Evolutionary conservation across 192 early-diverging fungal species (phyloP).

Genomic region (Linnemannia elongata): DNA sequence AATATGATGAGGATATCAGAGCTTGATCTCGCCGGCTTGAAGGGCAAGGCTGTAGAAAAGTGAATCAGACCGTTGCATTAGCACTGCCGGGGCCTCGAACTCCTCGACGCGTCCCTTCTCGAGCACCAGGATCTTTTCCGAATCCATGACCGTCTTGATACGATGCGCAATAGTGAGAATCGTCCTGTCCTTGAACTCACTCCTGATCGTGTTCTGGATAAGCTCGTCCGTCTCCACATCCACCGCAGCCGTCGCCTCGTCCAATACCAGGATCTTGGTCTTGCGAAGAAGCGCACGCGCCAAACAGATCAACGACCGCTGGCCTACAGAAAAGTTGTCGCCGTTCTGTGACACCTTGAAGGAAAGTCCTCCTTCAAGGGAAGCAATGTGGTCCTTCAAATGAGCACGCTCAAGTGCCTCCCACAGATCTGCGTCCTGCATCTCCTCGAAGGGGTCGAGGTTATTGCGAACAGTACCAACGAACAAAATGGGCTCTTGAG

Average conservation of each 20-base stretch:
- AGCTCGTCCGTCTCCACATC: slow-evolving; percentile 61
- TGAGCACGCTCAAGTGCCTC: slow-evolving; percentile 73
- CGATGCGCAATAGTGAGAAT: slow-evolving; percentile 94
- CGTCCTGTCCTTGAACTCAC: slow-evolving; percentile 80
- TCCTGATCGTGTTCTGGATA: slow-evolving; percentile 79
- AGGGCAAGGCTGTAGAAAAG: slow-evolving; percentile 41
- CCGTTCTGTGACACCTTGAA: slow-evolving; percentile 80
- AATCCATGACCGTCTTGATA: slow-evolving; percentile 87
- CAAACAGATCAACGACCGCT: slow-evolving; percentile 78
- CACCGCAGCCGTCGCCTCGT: slow-evolving; percentile 64
- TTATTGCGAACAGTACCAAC: slow-evolving; percentile 71
- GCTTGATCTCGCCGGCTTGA: slow-evolving; percentile 46
- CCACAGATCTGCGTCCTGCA: slow-evolving; percentile 75
- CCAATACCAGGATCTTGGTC: slow-evolving; percentile 62
- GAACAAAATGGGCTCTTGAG: slow-evolving; percentile 90
- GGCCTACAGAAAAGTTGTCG: slow-evolving; percentile 86
- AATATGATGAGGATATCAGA: background rate
- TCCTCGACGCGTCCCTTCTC: slow-evolving; percentile 72
- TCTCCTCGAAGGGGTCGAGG: slow-evolving; percentile 67
- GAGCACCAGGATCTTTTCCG: slow-evolving; percentile 84
- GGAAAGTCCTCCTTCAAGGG: slow-evolving; percentile 78
- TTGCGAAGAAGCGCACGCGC: slow-evolving; percentile 78
- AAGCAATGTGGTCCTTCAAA: slow-evolving; percentile 72
- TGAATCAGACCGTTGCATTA: slow-evolving; percentile 37
- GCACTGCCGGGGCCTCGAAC: slow-evolving; percentile 39